Evolutionary conservation across 2,329 filamentous ascomycete species (phyloP).

Genomic region (Calonectria pseudoreteaudii): DNA sequence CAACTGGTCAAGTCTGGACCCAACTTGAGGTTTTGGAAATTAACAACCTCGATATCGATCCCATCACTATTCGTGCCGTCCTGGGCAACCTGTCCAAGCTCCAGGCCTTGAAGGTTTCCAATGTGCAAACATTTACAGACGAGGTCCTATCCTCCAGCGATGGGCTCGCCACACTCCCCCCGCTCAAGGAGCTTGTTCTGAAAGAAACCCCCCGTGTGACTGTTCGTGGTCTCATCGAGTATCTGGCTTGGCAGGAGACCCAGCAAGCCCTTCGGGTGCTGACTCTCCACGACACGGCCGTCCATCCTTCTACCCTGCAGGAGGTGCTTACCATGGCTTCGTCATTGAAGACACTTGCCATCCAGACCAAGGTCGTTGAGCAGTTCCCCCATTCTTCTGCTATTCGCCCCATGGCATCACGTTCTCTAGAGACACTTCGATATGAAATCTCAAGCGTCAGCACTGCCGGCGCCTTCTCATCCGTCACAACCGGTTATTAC

Average conservation of each 20-base stretch:
- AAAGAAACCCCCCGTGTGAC: constrained; percentile 80
- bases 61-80: constrained; percentile 76
- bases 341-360: constrained; percentile 67
- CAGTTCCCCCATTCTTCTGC: constrained; percentile 61
- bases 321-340: constrained; percentile 69
- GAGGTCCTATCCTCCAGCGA: constrained; percentile 77
- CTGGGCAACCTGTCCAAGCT: constrained; percentile 75
- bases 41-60: constrained; percentile 75
- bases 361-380: constrained; percentile 63
- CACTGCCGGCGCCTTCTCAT: constrained; percentile 67
- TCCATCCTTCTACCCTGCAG: constrained; percentile 72
- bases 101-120: constrained; percentile 79
- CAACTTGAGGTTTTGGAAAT: constrained; percentile 81
- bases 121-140: constrained; percentile 79
- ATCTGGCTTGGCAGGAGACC: constrained; percentile 72
- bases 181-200: constrained; percentile 79
- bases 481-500: constrained; percentile 76
- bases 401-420: constrained; percentile 73
- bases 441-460: constrained; percentile 79
- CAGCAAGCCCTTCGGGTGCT: constrained; percentile 74
- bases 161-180: constrained; percentile 77
- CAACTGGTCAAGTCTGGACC: constrained; percentile 74
- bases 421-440: constrained; percentile 77
- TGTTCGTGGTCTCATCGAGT: constrained; percentile 74
- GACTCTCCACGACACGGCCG: constrained; percentile 77